These are phyloP conservation scores for Amphibolis antarctica DNA, from an alignment of 106 monocot species.

Conservation along the genomic window DNA sequence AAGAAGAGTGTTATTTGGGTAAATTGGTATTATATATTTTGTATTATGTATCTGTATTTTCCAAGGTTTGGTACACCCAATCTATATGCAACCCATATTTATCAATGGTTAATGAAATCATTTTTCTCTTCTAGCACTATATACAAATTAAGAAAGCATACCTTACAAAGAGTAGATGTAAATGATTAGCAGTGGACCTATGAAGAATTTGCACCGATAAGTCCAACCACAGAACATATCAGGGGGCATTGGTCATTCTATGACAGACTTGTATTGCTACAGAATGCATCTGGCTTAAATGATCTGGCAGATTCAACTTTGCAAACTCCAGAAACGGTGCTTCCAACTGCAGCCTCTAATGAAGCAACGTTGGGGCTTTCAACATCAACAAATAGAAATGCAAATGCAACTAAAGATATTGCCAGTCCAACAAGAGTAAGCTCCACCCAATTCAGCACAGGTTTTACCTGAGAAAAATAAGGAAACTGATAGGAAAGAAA, in stretches of 20 bases:
- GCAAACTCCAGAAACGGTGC: conserved; percentile 56
- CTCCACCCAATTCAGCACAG: conserved; percentile 76
- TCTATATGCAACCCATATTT: too few relatives aligned
- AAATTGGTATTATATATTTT: too few relatives aligned
- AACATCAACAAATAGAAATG: conserved; percentile 44
- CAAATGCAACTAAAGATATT: conserved; percentile 48
- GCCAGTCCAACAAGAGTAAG: conserved; percentile 70
- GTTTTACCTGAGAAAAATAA: conserved; percentile 55
- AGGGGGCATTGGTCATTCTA: not conserved
- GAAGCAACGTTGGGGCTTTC: conserved; percentile 23
- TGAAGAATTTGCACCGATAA: not conserved
- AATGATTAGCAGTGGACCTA: not conserved
- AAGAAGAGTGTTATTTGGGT: too few relatives aligned
- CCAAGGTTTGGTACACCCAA: too few relatives aligned
- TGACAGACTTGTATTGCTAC: conserved; percentile 45
- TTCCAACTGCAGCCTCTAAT: conserved; percentile 18
- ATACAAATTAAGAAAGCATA: too few relatives aligned
- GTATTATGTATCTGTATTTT: too few relatives aligned
- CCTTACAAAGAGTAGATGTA: too few relatives aligned
- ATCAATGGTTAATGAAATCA: too few relatives aligned
- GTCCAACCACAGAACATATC: not conserved
- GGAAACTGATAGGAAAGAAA: not conserved
- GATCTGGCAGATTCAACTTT: conserved; percentile 71
- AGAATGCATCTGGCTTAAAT: conserved; percentile 92
- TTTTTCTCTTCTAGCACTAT: too few relatives aligned